A percentile compares a stretch with the other conserved stretches of the same genome.
Conservation (phyloP, 257 asterid genomes). For the Solanum commersonii region DNA sequence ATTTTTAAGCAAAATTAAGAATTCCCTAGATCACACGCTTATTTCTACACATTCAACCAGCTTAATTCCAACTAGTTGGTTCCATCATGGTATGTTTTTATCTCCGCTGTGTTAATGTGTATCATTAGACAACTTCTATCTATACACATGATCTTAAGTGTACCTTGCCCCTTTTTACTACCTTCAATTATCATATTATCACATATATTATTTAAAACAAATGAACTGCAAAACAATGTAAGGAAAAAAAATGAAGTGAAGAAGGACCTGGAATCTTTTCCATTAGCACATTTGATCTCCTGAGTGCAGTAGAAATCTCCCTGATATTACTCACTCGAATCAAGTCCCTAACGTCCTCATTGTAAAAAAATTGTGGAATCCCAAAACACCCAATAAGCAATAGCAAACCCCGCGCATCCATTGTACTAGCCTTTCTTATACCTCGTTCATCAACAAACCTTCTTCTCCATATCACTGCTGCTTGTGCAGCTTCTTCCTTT, state of each 20-base stretch:
- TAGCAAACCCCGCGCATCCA: constrained; percentile 78
- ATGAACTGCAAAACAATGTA: background rate
- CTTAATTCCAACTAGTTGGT: background rate
- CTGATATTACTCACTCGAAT: constrained; percentile 40
- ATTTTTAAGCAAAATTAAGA: background rate
- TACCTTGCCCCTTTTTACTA: background rate
- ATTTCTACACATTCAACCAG: background rate
- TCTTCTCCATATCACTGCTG: constrained; percentile 67
- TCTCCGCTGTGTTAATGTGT: background rate
- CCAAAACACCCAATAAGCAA: constrained; percentile 71
- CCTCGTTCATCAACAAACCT: constrained; percentile 73
- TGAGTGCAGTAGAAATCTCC: constrained; percentile 44
- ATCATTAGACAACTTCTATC: background rate
- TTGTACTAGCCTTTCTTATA: constrained; percentile 32
- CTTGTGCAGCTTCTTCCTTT: constrained; percentile 44
- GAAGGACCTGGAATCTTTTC: constrained; percentile 42
- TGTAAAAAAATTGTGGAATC: constrained; percentile 32
- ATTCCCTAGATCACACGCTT: background rate
- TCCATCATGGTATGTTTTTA: background rate
- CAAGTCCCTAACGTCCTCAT: constrained; percentile 58
- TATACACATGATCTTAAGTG: background rate
- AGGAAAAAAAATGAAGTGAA: background rate
- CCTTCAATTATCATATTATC: background rate
- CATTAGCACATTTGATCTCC: constrained; percentile 45
- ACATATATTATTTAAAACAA: background rate